A percentile compares a stretch with the other conserved stretches of the same genome.
These are phyloP conservation scores for Mucor piriformis DNA, from an alignment of 371 early-diverging fungal species.

Conservation along the genomic window DNA sequence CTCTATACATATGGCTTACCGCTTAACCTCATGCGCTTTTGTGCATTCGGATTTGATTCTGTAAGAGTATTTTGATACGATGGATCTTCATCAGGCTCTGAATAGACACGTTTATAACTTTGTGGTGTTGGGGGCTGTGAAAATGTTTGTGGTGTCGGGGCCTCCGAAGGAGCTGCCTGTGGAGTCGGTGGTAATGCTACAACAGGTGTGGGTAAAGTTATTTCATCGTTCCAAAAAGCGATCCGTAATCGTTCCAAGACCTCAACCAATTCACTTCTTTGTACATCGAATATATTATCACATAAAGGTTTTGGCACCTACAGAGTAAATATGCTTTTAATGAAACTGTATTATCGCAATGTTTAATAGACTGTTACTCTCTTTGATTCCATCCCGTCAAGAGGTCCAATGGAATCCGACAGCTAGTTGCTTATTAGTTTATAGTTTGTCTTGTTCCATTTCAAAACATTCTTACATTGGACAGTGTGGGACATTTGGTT, in stretches of 20 bases:
- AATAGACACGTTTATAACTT: neutral
- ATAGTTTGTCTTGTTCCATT: neutral
- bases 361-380: neutral
- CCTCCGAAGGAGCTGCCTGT: neutral
- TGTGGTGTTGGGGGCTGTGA: neutral
- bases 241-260: slow-evolving; percentile 20
- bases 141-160: neutral
- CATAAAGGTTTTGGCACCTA: slow-evolving; percentile 20
- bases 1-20: neutral
- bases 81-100: neutral
- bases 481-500: slow-evolving; percentile 3
- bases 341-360: neutral
- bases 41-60: neutral
- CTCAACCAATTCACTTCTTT: slow-evolving; percentile 27
- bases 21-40: neutral
- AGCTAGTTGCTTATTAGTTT: neutral
- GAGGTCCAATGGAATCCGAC: slow-evolving; percentile 1
- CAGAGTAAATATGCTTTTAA: neutral
- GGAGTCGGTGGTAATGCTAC: neutral
- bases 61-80: neutral
- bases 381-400: neutral
- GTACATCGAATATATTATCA: slow-evolving; percentile 33
- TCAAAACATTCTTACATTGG: slow-evolving; percentile 7
- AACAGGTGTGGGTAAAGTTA: neutral
- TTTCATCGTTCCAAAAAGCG: slow-evolving; percentile 23